phyloP scores from a whole-genome alignment of 2,329 filamentous ascomycete species.

The Colletotrichum sp. region DNA sequence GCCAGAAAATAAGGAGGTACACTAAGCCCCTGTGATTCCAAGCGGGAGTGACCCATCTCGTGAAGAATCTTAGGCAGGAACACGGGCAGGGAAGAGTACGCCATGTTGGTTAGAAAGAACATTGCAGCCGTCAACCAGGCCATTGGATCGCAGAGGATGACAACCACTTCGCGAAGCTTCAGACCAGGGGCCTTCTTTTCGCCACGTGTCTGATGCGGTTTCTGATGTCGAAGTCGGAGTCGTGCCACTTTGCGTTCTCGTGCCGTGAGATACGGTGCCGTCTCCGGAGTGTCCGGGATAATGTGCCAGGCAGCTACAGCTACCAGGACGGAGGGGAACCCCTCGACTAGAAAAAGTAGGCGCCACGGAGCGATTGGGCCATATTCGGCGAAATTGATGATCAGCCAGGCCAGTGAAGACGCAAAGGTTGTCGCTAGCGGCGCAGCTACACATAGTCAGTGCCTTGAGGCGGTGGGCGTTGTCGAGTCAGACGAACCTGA shows the following conservation, averaged over 20 bases:
- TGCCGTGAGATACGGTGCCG: conserved; percentile 65
- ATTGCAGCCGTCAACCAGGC: conserved; percentile 80
- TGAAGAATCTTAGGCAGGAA: conserved; percentile 83
- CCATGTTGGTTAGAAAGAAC: conserved; percentile 88
- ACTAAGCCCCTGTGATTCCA: conserved; percentile 76
- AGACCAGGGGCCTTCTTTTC: conserved; percentile 42
- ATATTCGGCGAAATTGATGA: conserved; percentile 69
- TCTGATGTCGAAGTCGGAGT: conserved; percentile 66
- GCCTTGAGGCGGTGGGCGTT: not conserved
- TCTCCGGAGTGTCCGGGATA: conserved; percentile 77
- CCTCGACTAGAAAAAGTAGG: conserved; percentile 83
- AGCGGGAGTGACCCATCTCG: conserved; percentile 74
- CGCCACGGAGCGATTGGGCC: conserved; percentile 82
- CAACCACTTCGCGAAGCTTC: conserved; percentile 60
- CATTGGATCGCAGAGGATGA: conserved; percentile 68
- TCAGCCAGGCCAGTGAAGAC: conserved; percentile 78
- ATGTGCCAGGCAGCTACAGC: conserved; percentile 75
- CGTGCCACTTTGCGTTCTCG: conserved; percentile 74
- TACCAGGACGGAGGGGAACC: conserved; percentile 80
- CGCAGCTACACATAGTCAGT: conserved; percentile 69
- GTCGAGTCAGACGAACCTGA: conserved; percentile 59
- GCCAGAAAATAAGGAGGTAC: conserved; percentile 82
- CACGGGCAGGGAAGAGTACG: conserved; percentile 86
- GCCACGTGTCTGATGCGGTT: conserved; percentile 25
- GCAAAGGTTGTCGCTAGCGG: conserved; percentile 82